Percentiles rank a stretch among this genome's conserved stretches.
Conservation (phyloP, 805 yeast genomes). For the Clavispora fructus region DNA sequence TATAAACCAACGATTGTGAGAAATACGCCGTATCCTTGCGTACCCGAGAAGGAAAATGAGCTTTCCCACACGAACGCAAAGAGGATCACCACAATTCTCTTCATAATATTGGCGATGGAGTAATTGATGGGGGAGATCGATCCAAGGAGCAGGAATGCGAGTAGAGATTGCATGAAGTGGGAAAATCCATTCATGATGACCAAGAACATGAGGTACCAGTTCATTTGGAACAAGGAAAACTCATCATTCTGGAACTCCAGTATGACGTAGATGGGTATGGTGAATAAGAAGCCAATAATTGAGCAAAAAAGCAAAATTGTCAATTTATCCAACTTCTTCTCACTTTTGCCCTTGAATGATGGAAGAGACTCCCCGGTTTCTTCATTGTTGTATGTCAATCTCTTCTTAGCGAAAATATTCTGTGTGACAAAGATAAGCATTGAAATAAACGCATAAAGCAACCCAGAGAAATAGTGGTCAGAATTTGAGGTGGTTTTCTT, state of each 20-base stretch:
- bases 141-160: slow-evolving; percentile 75
- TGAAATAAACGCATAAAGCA: slow-evolving; percentile 47
- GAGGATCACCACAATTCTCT: slow-evolving; percentile 64
- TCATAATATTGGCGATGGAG: slow-evolving; percentile 72
- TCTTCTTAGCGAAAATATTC: slow-evolving; percentile 73
- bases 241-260: slow-evolving; percentile 40
- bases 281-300: slow-evolving; percentile 57
- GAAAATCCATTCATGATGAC: slow-evolving; percentile 59
- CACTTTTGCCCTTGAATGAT: slow-evolving; percentile 16
- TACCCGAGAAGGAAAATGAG: slow-evolving; percentile 27
- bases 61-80: slow-evolving; percentile 61
- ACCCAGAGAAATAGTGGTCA: slow-evolving; percentile 30
- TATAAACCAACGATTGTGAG: slow-evolving; percentile 38
- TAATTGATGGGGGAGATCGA: slow-evolving; percentile 69
- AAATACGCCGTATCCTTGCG: slow-evolving; percentile 32
- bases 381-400: slow-evolving; percentile 46
- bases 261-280: slow-evolving; percentile 61
- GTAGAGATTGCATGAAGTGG: slow-evolving; percentile 67
- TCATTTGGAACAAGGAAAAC: slow-evolving; percentile 28
- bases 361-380: slow-evolving; percentile 18
- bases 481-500: slow-evolving; percentile 21
- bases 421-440: slow-evolving; percentile 72
- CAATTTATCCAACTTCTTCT: slow-evolving; percentile 56
- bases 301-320: slow-evolving; percentile 72
- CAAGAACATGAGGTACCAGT: slow-evolving; percentile 26